Base-by-base conservation (phyloP, 129 eudicot species). In the Flaveria ramosissima region DNA sequence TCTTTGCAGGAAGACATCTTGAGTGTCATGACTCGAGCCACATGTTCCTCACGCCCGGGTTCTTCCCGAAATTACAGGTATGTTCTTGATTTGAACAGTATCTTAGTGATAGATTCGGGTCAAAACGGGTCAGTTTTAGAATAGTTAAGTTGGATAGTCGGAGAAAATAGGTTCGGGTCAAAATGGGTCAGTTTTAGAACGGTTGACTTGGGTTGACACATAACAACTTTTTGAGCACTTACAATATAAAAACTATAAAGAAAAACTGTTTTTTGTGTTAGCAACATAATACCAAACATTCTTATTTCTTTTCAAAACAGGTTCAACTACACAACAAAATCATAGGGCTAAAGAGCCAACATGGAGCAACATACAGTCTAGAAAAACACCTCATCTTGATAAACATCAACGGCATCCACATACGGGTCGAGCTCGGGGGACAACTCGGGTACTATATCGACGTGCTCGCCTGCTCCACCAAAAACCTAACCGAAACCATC, bases 11-110 rank as follows among this genome's bases (percentile, higher is more conserved):
- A 75, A 76, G 97, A 68, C 98, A 87, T 66, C 91, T 93, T 7
- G 92, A 87, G 57, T 93, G 97, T 60, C 93, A 93, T 84, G 97
- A 93, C 77, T 87, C 93, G 17, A 89, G 92, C 71, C 97, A 85
- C 84, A 89, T 79, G 88, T 91, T 91, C 67, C 90, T 93, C 55
- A 87, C 93, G 11, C 92, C 93, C 9, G 91, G 93, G 9, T 91
- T 91, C 85, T 93, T 93, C 74, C 90, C 97, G 53, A 85, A 88
- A 9, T 78, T 93, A 78, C 97, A 93, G 97, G 98, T 84, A 85
- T 77, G 32, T 63, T 30, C 72, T 68, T 57, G 23, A 43, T 59
- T 10, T 66, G 24, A 48, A 46, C 71, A 36, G 5, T 14, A 70
- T 21, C 14, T 6, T 17, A 17, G 36, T 41, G 15, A 36, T 36